These are phyloP conservation scores for Ormosia semicastrata DNA, from an alignment of 306 rosid genomes.

Conservation along the genomic window DNA sequence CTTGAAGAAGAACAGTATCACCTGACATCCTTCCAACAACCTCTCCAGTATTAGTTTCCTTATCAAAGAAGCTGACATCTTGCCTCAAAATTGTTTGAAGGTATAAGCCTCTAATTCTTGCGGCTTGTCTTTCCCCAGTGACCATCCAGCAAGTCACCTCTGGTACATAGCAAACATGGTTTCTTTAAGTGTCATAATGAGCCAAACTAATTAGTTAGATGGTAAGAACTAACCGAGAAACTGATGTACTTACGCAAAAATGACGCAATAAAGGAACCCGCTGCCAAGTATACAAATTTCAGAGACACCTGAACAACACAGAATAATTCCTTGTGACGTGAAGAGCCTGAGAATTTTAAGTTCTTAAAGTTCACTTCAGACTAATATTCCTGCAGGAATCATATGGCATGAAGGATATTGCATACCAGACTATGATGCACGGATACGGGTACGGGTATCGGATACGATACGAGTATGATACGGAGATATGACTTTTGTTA, in stretches of 20 bases:
- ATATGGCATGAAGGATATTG: background rate
- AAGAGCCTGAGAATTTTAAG: background rate
- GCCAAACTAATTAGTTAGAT: background rate
- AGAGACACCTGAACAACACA: conserved; percentile 51
- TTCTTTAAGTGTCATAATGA: background rate
- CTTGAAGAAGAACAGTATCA: conserved; percentile 86
- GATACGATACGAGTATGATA: no score
- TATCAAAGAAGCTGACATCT: conserved; percentile 78
- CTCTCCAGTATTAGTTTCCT: conserved; percentile 70
- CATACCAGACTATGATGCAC: no score
- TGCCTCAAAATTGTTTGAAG: conserved; percentile 82
- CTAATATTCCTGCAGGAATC: background rate
- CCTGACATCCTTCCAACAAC: conserved; percentile 90
- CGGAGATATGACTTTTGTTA: no score
- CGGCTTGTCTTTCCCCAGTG: conserved; percentile 89
- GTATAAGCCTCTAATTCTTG: conserved; percentile 76
- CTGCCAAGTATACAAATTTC: conserved; percentile 65
- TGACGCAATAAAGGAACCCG: conserved; percentile 57
- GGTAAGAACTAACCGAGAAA: conserved; percentile 3
- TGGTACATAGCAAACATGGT: conserved; percentile 30
- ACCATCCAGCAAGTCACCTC: conserved; percentile 91
- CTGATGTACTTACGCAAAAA: conserved; percentile 57
- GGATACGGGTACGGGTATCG: no score
- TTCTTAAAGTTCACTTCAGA: background rate
- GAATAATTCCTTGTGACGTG: background rate